These are phyloP conservation scores for Neurospora sp. DNA, from an alignment of 495 filamentous ascomycete species.

Conservation along the genomic window DNA sequence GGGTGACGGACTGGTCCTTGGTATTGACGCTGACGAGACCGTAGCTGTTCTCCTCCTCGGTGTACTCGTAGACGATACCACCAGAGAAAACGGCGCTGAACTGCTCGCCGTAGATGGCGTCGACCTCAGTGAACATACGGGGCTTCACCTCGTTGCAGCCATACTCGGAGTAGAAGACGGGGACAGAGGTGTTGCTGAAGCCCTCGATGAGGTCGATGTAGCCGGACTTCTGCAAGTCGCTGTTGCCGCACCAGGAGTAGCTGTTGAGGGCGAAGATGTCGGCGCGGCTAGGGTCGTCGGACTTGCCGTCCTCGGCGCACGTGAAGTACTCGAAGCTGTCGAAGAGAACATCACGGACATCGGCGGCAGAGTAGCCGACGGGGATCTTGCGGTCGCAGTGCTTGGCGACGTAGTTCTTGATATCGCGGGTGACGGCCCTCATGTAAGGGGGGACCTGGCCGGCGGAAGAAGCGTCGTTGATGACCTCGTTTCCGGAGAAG, in stretches of 20 bases:
- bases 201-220: constrained; percentile 63
- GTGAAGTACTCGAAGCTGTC: constrained; percentile 79
- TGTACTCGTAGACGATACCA: constrained; percentile 83
- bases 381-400: constrained; percentile 31
- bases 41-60: constrained; percentile 61
- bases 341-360: constrained; percentile 67
- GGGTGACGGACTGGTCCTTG: constrained; percentile 47
- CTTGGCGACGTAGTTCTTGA: constrained; percentile 63
- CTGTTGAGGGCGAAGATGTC: constrained; percentile 94
- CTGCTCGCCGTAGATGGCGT: constrained; percentile 63
- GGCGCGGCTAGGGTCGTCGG: constrained; percentile 51
- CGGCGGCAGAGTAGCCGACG: constrained; percentile 67
- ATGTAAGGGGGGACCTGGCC: constrained; percentile 53
- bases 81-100: constrained; percentile 77
- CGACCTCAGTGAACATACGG: constrained; percentile 75
- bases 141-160: constrained; percentile 80
- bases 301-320: constrained; percentile 59
- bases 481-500: constrained; percentile 91
- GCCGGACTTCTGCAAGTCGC: constrained; percentile 55
- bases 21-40: constrained; percentile 63
- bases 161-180: constrained; percentile 94
- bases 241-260: constrained; percentile 88
- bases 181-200: constrained; percentile 64
- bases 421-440: constrained; percentile 73
- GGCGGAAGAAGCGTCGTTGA: constrained; percentile 54